Percentiles rank a stretch among this genome's conserved stretches.
phyloP scores from a whole-genome alignment of 768 basidiomycete species.

The Trametes elegans region DNA sequence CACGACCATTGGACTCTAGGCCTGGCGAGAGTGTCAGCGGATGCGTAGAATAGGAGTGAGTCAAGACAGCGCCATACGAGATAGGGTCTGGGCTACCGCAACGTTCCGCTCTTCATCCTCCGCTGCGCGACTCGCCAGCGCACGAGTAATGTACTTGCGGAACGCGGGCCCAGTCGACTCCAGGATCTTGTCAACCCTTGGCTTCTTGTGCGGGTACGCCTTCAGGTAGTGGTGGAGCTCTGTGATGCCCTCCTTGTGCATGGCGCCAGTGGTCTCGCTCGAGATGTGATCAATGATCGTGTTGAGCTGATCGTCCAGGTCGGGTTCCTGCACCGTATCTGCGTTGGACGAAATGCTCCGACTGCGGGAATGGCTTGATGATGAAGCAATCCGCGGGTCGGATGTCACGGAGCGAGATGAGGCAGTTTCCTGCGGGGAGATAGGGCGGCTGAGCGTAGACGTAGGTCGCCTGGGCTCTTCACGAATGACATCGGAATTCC shows the following conservation, averaged over 20 bases:
- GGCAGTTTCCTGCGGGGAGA: slow-evolving; percentile 64
- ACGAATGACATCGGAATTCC: slow-evolving; percentile 19
- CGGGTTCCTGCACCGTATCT: slow-evolving; percentile 71
- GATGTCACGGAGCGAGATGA: slow-evolving; percentile 41
- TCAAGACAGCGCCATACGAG: slow-evolving; percentile 51
- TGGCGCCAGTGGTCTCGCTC: slow-evolving; percentile 82
- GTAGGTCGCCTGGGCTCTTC: slow-evolving; percentile 50
- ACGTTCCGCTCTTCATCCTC: slow-evolving; percentile 80
- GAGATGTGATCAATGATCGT: slow-evolving; percentile 85
- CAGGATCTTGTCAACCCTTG: slow-evolving; percentile 82
- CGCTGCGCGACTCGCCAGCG: slow-evolving; percentile 82
- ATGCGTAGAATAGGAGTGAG: background rate
- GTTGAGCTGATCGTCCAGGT: slow-evolving; percentile 81
- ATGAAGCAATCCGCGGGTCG: slow-evolving; percentile 48
- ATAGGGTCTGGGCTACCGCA: slow-evolving; percentile 80
- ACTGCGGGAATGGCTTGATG: slow-evolving; percentile 66
- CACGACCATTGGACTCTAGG: slow-evolving; percentile 55
- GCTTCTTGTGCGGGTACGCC: slow-evolving; percentile 80
- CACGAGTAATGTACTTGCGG: slow-evolving; percentile 87
- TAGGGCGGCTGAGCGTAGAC: slow-evolving; percentile 63
- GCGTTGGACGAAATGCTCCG: slow-evolving; percentile 63
- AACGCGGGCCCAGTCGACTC: slow-evolving; percentile 88
- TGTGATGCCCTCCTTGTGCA: slow-evolving; percentile 93
- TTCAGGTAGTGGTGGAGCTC: slow-evolving; percentile 93
- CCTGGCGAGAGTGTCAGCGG: slow-evolving; percentile 37